Base-by-base conservation (phyloP, 192 early-diverging fungal species). In the Coemansia asiatica region DNA sequence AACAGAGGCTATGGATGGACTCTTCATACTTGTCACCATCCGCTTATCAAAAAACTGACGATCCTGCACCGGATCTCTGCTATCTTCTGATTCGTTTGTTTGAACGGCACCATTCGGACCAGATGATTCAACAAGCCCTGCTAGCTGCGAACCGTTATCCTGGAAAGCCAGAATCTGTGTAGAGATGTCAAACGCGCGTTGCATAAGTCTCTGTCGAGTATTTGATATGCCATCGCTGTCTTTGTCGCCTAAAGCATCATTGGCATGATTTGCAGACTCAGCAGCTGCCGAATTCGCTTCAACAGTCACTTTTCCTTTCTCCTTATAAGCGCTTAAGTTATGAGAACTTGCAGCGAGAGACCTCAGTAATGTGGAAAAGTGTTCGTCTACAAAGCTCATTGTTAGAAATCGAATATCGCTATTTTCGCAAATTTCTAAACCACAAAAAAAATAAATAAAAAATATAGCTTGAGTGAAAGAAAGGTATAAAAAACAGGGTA, bases 371-470 rank as follows among this genome's bases (percentile, higher is more conserved):
- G 54, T 60, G 40, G 49, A 51, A 61, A 78, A 83, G 35, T 83
- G 81, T 40, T 83, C 75, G 64, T 74, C 72, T 3, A 75, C 72
- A 68, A 83, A 78, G 51, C 64, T 68, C 81, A 83, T 83, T 73
- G 60, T 23, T 0, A n/a, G 23, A 25, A 21, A 16, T n/a, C n/a
- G n/a, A n/a, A n/a, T n/a, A n/a, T n/a, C n/a, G 23, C 10, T 19
- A 38, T 9, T 38, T 9, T 36, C 31, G 9, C 21, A 33, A 25
- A 51, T 7, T 4, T 36, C 16, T 1, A 49, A 48, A n/a, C n/a
- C n/a, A n/a, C n/a, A 33, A 40, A 49, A 10, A 44, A 33, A 18
- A 49, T 12, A n/a, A n/a, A 46, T 1, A 22, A 60, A 46, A 12
- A 19, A 22, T 27, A 44, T 1, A 26, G 38, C 26, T 26, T 7